phyloP scores from a whole-genome alignment of 2,329 filamentous ascomycete species.

The Talaromyces sp. region DNA sequence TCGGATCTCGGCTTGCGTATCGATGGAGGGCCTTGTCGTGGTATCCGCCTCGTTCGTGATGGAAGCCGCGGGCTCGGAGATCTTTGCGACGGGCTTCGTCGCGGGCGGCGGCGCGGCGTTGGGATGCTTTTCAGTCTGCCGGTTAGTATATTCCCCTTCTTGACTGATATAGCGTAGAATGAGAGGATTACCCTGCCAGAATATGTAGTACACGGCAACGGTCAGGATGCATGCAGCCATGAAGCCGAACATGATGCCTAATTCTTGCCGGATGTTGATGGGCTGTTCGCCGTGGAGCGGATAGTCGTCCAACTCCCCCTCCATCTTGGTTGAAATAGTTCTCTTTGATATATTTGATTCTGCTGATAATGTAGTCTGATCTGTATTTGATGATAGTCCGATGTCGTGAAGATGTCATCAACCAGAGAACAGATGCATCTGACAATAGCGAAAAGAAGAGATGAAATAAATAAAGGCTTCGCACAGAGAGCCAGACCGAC shows the following conservation, averaged over 20 bases:
- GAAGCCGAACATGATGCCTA: conserved; percentile 41
- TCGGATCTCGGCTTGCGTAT: conserved; percentile 14
- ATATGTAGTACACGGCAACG: conserved; percentile 32
- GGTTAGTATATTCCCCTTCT: background rate
- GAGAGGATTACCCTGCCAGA: conserved; percentile 31
- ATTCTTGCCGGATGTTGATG: conserved; percentile 31
- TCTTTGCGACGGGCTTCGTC: conserved; percentile 33
- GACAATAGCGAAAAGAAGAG: background rate
- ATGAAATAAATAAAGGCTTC: background rate
- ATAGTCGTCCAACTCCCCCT: background rate
- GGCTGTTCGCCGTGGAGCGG: background rate
- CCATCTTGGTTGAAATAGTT: conserved; percentile 21
- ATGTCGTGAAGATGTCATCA: background rate
- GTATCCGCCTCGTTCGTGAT: conserved; percentile 22
- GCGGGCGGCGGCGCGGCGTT: conserved; percentile 26
- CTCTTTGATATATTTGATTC: background rate
- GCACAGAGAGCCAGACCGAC: background rate
- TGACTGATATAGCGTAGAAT: background rate
- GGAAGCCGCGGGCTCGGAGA: conserved; percentile 25
- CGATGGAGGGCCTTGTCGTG: conserved; percentile 30
- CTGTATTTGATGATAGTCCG: background rate
- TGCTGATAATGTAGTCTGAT: background rate
- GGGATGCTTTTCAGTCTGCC: conserved; percentile 18
- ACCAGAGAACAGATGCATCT: background rate
- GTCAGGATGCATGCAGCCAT: conserved; percentile 31